Evolutionary conservation across 805 yeast species (phyloP).

Genomic region (Saccharomycopsis sp.): DNA sequence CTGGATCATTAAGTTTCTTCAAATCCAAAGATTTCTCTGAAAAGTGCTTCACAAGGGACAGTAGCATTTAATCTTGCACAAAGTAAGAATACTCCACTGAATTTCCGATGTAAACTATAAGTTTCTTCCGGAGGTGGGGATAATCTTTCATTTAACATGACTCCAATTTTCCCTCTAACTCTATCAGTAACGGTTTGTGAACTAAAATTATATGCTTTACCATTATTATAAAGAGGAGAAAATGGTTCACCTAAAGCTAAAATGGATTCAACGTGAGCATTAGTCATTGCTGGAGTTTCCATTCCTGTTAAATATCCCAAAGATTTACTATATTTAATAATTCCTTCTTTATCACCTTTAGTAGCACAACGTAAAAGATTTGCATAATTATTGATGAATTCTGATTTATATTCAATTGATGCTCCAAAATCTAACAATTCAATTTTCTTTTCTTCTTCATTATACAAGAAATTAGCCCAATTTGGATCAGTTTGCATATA

Average conservation of each 20-base stretch:
- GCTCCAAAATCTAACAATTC: constrained; percentile 96
- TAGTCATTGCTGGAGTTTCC: constrained; percentile 78
- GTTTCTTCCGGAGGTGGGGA: constrained; percentile 99
- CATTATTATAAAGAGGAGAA: constrained; percentile 37
- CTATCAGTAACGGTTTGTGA: constrained; percentile 90
- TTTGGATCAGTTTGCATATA: constrained; percentile 99
- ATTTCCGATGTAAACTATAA: constrained; percentile 88
- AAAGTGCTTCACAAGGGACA: constrained; percentile 72
- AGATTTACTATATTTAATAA: constrained; percentile 52
- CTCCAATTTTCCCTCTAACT: constrained; percentile 74
- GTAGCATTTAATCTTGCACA: constrained; percentile 79
- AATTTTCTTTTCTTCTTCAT: constrained; percentile 55
- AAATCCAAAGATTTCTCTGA: constrained; percentile 62
- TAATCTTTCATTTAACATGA: constrained; percentile 85
- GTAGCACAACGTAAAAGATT: constrained; percentile 68
- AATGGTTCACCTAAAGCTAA: constrained; percentile 91
- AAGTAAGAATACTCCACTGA: constrained; percentile 85
- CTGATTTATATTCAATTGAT: constrained; percentile 62
- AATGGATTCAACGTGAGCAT: constrained; percentile 87
- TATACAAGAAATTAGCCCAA: constrained; percentile 95
- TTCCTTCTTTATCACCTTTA: constrained; percentile 49
- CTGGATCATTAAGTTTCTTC: too few species aligned
- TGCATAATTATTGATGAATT: constrained; percentile 61
- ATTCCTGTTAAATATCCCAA: constrained; percentile 88
- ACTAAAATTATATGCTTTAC: constrained; percentile 55